phyloP scores from a whole-genome alignment of 352 stramenopile species.

The Globisporangium alternatum region DNA sequence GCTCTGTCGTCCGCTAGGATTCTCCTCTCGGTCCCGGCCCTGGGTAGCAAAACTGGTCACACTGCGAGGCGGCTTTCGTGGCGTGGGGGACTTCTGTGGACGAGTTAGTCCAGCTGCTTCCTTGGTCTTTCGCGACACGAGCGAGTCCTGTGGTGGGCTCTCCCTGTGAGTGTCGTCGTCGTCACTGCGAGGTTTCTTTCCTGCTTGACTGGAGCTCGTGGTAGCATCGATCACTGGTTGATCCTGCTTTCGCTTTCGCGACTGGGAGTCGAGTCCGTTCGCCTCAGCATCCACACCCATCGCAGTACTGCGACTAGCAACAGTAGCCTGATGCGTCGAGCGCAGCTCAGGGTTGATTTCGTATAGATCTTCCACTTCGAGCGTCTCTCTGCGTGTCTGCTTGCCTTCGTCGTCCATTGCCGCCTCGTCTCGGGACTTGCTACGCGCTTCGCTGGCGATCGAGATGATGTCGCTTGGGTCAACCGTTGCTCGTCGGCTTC shows the following conservation, averaged over 20 bases:
- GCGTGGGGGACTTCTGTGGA: constrained; percentile 21
- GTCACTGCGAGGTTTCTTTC: constrained; percentile 15
- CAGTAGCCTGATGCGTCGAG: neutral
- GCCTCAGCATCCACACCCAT: constrained; percentile 2
- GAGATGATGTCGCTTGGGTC: constrained; percentile 45
- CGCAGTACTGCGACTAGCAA: neutral
- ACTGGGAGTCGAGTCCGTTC: constrained; percentile 8
- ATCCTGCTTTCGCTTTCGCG: constrained; percentile 28
- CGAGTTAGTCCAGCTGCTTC: constrained; percentile 12
- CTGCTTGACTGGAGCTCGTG: constrained; percentile 1
- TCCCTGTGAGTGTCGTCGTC: neutral
- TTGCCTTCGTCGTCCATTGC: constrained; percentile 10
- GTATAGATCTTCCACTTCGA: constrained; percentile 47
- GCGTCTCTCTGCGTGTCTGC: constrained; percentile 46
- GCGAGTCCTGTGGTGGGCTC: constrained; percentile 15
- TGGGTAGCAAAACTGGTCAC: neutral
- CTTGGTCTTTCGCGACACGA: constrained; percentile 14
- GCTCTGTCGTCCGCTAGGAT: neutral
- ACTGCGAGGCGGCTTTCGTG: constrained; percentile 10
- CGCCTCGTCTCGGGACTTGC: neutral
- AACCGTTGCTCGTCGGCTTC: constrained; percentile 42
- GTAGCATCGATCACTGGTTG: constrained; percentile 9
- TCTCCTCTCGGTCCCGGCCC: neutral
- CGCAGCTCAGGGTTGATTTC: constrained; percentile 32
- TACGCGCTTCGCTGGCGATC: constrained; percentile 17